Percentiles rank a stretch among this genome's conserved stretches.
phyloP scores from a whole-genome alignment of 2,329 filamentous ascomycete genomes.

The Pestalotiopsis sp. region DNA sequence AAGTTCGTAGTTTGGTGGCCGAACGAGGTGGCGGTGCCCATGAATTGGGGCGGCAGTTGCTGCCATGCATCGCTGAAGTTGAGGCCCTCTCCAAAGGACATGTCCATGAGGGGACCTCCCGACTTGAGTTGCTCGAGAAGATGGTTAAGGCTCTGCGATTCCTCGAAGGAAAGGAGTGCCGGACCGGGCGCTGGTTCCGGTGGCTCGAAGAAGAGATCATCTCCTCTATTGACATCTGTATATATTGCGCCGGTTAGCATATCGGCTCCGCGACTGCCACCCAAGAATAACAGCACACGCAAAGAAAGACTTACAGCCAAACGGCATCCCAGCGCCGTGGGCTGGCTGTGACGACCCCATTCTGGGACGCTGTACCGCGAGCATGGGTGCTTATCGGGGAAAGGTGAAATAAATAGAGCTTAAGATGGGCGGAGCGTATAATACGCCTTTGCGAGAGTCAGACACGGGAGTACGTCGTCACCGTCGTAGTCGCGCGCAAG shows the following conservation, averaged over 20 bases:
- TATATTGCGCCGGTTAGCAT: neutral
- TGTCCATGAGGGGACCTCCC: constrained; percentile 45
- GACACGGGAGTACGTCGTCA: neutral
- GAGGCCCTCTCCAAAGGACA: constrained; percentile 52
- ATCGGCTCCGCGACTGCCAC: neutral
- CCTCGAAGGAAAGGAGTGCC: constrained; percentile 63
- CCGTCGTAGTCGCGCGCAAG: neutral
- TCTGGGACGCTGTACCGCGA: constrained; percentile 54
- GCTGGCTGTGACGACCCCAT: constrained; percentile 62
- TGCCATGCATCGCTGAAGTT: constrained; percentile 53
- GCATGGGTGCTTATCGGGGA: constrained; percentile 48
- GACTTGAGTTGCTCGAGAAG: constrained; percentile 58
- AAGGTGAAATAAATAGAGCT: neutral
- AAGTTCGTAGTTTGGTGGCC: constrained; percentile 48
- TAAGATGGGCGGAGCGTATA: neutral
- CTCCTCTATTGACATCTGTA: constrained; percentile 13
- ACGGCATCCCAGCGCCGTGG: constrained; percentile 54
- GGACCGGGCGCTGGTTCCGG: constrained; percentile 65
- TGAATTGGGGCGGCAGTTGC: constrained; percentile 63
- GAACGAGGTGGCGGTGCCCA: constrained; percentile 65
- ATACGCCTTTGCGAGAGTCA: neutral
- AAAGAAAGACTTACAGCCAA: constrained; percentile 59
- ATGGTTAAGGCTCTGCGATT: constrained; percentile 56
- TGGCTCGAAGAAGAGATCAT: constrained; percentile 42
- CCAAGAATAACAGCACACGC: neutral